Evolutionary conservation across 2,329 filamentous ascomycete genomes (phyloP), one percentile per base, ranked within the genome.

Genomic region (Mycosphaerella arachidis): DNA sequence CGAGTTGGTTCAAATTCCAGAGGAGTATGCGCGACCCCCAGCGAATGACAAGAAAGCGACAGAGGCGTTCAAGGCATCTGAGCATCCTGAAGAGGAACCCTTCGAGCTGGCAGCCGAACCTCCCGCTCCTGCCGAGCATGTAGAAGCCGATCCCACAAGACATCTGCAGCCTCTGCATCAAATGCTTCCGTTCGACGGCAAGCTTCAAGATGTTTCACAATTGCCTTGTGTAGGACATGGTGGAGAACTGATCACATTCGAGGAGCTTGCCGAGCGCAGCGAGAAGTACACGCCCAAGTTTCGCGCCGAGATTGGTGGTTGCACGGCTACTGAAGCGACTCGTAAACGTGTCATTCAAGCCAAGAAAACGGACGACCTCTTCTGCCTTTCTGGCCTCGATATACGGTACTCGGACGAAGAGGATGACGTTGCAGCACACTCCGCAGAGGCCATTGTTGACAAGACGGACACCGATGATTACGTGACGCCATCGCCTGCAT

Each of bases 1-100:
- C 61, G 92, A 97, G 65, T 76, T 95, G 5, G 86, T 85, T 60
- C 82, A 84, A 43, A 71, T 81, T 1, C 92, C 92, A 0, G 91
- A 96, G 73, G 92, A 86, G 67, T 85, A 76, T 60, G 10, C 55
- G 35, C 58, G 59, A 43, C 50, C 61, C 33, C 53, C 60, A 31
- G 27, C 48, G 3, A 46, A 45, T 6, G 29, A 60, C 6, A 52
- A 27, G 12, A 53, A 58, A 43, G 56, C 58, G 6, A 58, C 58
- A 8, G 57, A 57, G n/a, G 43, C 50, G 18, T 45, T 13, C 10
- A 52, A 56, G 6, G 6, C 48, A 16, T 20, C 50, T 9, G 48
- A 56, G 12, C 53, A 50, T 9, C 53, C 54, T 1, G 63, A 65
- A 40, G 62, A 63, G 7, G 73, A 78, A 37, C 67, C 75, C 0